Percentiles rank a stretch among this genome's conserved stretches.
phyloP scores from a whole-genome alignment of 495 filamentous ascomycete genomes.

The Aspergillus conjunctus region DNA sequence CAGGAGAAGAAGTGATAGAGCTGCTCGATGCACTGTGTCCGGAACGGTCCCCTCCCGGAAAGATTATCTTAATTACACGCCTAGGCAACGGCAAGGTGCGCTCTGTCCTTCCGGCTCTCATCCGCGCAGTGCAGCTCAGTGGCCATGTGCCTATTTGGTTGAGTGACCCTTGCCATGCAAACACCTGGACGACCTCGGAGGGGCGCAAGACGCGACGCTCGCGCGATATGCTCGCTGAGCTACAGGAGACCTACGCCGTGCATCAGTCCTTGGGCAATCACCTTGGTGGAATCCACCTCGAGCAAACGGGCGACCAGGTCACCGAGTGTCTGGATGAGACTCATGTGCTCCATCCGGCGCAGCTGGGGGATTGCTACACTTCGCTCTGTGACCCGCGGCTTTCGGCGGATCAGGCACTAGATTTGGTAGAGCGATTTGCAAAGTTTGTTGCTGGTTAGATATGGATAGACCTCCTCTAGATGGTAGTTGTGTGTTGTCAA shows the following conservation, averaged over 20 bases:
- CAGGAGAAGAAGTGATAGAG: neutral
- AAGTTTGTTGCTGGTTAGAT: neutral
- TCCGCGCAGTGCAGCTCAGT: constrained; percentile 11
- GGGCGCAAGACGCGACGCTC: constrained; percentile 7
- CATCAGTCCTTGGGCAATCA: neutral
- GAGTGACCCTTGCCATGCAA: constrained; percentile 15
- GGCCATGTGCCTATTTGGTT: constrained; percentile 15
- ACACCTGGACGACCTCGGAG: constrained; percentile 3
- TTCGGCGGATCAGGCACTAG: constrained; percentile 3
- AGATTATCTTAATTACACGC: constrained; percentile 11
- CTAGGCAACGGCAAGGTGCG: neutral
- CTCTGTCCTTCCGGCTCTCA: constrained; percentile 8
- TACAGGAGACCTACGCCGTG: constrained; percentile 2
- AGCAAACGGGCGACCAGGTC: constrained; percentile 14
- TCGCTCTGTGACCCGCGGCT: constrained; percentile 10
- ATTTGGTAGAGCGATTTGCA: constrained; percentile 5
- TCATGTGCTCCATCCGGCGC: neutral
- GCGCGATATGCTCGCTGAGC: constrained; percentile 1
- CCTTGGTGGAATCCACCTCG: constrained; percentile 12
- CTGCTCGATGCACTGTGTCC: constrained; percentile 8
- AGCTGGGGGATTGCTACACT: neutral
- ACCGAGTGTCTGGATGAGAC: constrained; percentile 12
- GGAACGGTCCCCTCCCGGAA: neutral
- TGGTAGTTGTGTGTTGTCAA: neutral
- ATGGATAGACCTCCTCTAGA: neutral